Evolutionary conservation across 2,329 filamentous ascomycete genomes (phyloP).

Genomic region (Chaetothyriales sp.): DNA sequence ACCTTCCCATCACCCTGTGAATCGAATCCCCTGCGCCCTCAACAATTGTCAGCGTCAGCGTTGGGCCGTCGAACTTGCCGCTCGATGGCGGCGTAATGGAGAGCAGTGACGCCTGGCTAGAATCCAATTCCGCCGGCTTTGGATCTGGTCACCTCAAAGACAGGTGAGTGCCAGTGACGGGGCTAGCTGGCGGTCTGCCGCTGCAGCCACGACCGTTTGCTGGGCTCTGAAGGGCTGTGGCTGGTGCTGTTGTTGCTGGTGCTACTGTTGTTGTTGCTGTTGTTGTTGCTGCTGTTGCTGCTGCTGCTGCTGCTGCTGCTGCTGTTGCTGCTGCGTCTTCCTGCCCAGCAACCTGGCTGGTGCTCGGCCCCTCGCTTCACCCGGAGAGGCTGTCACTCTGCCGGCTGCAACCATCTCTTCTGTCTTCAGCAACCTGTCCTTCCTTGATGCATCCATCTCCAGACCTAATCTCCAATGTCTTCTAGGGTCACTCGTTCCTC

Average conservation of each 20-base stretch:
- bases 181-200: background rate
- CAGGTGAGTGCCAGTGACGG: background rate
- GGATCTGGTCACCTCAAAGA: background rate
- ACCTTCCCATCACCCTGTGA: background rate
- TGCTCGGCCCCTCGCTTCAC: too few species aligned
- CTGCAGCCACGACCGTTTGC: background rate
- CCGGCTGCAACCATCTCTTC: background rate
- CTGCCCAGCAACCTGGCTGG: background rate
- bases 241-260: background rate
- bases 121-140: background rate
- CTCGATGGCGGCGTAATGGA: background rate
- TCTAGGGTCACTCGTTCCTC: conserved; percentile 91
- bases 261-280: background rate
- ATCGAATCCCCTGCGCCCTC: background rate
- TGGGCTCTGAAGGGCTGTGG: background rate
- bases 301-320: background rate
- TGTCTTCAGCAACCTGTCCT: conserved; percentile 3
- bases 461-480: conserved; percentile 57
- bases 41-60: background rate
- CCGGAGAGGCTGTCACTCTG: background rate
- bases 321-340: background rate
- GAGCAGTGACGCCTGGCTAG: background rate
- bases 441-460: conserved; percentile 1
- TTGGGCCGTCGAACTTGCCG: background rate
- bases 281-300: background rate